Evolutionary conservation across 2,329 filamentous ascomycete species (phyloP).

Genomic region (Fusarium newnesense): DNA sequence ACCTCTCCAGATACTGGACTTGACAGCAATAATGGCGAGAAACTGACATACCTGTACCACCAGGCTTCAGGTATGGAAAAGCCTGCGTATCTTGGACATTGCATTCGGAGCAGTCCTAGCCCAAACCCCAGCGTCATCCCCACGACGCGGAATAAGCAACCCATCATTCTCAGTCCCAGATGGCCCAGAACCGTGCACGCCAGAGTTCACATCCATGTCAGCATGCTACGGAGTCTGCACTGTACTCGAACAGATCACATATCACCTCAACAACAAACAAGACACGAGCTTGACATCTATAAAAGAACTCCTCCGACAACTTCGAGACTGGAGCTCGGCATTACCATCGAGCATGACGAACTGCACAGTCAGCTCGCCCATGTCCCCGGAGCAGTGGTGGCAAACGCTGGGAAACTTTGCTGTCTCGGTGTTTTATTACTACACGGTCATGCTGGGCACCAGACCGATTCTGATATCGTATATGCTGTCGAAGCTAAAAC

Average conservation of each 20-base stretch:
- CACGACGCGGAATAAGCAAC: not conserved
- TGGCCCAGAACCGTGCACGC: accelerated
- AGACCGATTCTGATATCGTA: not conserved
- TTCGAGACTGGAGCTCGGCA: not conserved
- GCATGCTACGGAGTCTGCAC: not conserved
- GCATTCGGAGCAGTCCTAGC: not conserved
- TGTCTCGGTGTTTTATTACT: not conserved
- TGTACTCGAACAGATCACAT: not conserved
- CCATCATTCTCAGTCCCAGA: not conserved
- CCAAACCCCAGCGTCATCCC: not conserved
- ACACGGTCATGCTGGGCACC: not conserved
- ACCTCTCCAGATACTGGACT: not conserved
- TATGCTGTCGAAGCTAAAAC: not conserved
- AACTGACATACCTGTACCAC: accelerated
- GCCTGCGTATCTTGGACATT: not conserved
- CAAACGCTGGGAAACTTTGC: not conserved
- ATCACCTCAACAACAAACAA: not conserved
- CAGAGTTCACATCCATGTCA: not conserved
- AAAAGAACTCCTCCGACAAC: not conserved
- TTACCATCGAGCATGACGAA: not conserved
- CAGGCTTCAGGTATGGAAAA: not conserved
- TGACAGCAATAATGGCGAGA: not conserved
- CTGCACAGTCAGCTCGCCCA: not conserved
- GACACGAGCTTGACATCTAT: not conserved
- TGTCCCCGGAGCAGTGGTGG: not conserved